Base-by-base conservation (phyloP, 2,329 filamentous ascomycete species). In the Mollisiaceae sp. region DNA sequence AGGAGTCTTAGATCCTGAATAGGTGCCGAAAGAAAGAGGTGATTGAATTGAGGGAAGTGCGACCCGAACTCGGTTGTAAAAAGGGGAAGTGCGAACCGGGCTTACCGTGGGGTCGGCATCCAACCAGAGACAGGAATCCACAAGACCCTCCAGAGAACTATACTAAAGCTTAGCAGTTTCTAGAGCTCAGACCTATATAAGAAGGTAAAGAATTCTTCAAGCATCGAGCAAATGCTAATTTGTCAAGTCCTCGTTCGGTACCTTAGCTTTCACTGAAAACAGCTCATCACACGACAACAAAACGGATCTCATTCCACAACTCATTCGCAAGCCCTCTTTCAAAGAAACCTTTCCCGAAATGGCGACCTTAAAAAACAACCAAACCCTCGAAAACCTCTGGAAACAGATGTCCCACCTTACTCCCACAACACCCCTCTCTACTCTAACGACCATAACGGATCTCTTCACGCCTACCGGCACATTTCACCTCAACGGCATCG, bases 11-110 rank as follows among this genome's bases (percentile, higher is more conserved):
- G 27, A 32, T 3, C 27, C 3, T 32, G 27, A 32, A 32, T 32
- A 32, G 27, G 27, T 3, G 27, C 27, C 27, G 27, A 32, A 32
- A 32, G 27, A 32, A 32, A 32, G 27, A 32, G 27, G 3, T 32
- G 27, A 32, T 6, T 6, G 27, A 32, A 32, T 3, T 32, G 27
- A 32, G 27, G 27, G 27, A 32, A 32, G 27, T 32, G 27, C 27
- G 27, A 32, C 27, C 3, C 27, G 27, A 32, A 32, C 27, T 32
- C 27, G 27, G 38, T 41, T 41, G 38, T 14, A 12, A 41, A 14
- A 41, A 41, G 38, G 11, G n/a, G 45, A 50, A 50, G 45, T 50
- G 45, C 45, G 45, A 50, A n/a, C 45, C 45, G 45, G 11, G n/a
- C 45, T 22, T 4, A 50, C n/a, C 11, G 45, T 22, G n/a, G 45